These are phyloP conservation scores for Fusarium anthophilum DNA, from an alignment of 2,329 filamentous ascomycete genomes.

Conservation along the genomic window DNA sequence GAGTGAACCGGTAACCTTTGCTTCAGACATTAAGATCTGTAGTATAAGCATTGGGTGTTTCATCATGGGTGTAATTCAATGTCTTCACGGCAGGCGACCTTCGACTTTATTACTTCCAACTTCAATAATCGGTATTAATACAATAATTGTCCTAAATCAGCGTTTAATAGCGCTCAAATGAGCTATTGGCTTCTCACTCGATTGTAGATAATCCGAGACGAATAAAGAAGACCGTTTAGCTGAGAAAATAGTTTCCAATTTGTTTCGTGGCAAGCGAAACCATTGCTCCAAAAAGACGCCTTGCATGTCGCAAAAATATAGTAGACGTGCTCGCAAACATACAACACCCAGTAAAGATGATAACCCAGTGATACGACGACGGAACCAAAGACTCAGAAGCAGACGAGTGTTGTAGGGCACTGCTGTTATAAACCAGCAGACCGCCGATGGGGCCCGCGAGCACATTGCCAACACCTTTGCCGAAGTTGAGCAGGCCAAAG, in stretches of 20 bases:
- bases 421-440: neutral
- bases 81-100: accelerated
- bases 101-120: no score
- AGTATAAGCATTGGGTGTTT: no score
- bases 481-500: neutral
- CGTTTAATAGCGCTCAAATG: no score
- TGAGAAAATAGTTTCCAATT: neutral
- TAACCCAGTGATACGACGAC: neutral
- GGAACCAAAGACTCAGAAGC: neutral
- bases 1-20: no score
- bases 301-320: neutral
- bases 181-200: accelerated
- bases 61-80: accelerated
- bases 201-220: no score
- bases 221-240: no score
- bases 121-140: no score
- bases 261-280: neutral
- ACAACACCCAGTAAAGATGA: neutral
- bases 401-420: neutral
- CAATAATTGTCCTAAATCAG: no score
- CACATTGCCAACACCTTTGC: neutral
- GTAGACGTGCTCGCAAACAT: neutral
- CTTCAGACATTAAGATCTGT: no score
- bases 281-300: neutral
- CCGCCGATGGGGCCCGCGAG: neutral